Conservation (phyloP, 2,329 filamentous ascomycete genomes). For the Verticillium tricorpus region DNA sequence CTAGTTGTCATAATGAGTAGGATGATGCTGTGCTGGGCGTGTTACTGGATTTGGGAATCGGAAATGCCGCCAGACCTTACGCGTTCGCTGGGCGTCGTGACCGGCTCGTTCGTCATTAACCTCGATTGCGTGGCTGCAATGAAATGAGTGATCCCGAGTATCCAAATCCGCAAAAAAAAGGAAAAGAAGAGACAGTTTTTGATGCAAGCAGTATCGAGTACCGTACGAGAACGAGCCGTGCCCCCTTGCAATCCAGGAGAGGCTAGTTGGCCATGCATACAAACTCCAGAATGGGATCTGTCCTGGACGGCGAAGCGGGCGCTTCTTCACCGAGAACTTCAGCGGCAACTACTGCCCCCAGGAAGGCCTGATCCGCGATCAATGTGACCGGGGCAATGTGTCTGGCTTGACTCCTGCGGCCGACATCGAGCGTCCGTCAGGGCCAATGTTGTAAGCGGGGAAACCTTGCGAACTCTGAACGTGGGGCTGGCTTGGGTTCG, state of each 20-base stretch:
- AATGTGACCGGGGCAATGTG: slow-evolving; percentile 1
- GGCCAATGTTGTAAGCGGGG: slow-evolving; percentile 23
- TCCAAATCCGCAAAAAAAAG: no score
- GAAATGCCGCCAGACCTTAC: neutral
- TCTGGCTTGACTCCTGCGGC: slow-evolving; percentile 9
- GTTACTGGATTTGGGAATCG: neutral
- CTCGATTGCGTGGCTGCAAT: neutral
- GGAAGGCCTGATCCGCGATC: neutral
- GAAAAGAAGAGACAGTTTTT: no score
- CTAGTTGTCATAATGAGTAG: neutral
- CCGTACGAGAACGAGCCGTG: no score
- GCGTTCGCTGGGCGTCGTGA: neutral
- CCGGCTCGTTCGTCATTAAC: no score
- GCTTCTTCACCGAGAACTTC: neutral
- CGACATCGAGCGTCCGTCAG: slow-evolving; percentile 25
- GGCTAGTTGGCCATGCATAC: no score
- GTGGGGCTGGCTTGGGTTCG: slow-evolving; percentile 18
- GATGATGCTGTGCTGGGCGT: neutral
- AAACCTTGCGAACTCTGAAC: slow-evolving; percentile 27
- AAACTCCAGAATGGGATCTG: no score
- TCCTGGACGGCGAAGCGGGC: no score
- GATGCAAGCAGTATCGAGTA: no score
- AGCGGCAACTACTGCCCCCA: neutral
- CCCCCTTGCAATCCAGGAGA: no score
- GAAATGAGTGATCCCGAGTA: neutral